These are phyloP conservation scores for Rhododendron molle DNA, from an alignment of 148 eudicot genomes.

Conservation along the genomic window DNA sequence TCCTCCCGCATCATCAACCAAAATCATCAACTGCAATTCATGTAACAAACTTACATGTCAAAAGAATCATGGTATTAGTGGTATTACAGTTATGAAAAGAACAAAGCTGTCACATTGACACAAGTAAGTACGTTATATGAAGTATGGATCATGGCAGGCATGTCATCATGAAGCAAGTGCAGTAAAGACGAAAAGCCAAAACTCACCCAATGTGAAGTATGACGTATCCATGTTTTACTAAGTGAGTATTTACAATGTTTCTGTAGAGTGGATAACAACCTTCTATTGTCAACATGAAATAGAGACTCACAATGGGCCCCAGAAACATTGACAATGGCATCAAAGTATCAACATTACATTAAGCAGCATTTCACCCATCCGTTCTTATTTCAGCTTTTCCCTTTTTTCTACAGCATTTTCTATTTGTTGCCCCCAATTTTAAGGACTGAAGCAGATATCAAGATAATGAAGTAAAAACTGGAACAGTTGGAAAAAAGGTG, in stretches of 20 bases:
- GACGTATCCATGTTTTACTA: not conserved
- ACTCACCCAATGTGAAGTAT: not conserved
- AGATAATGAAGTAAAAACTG: not conserved
- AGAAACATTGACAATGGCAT: not conserved
- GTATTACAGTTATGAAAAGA: not conserved
- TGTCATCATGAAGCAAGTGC: not conserved
- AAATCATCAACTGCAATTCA: slow-evolving; percentile 71
- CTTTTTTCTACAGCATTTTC: not conserved
- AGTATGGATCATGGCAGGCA: not conserved
- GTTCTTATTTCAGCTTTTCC: not conserved
- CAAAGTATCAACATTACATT: not conserved
- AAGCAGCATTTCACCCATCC: not conserved
- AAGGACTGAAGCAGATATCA: not conserved
- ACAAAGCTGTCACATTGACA: not conserved
- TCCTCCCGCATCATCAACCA: slow-evolving; percentile 97
- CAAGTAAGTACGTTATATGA: not conserved
- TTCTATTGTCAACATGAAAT: not conserved
- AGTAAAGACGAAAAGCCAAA: not conserved
- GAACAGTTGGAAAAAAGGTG: not conserved
- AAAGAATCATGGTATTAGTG: not conserved
- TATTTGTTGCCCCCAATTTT: not conserved
- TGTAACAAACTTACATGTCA: not conserved
- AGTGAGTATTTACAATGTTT: not conserved
- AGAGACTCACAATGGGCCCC: not conserved
- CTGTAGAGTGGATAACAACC: not conserved